phyloP scores from a whole-genome alignment of 495 filamentous ascomycete species.

The Neurospora terricola region DNA sequence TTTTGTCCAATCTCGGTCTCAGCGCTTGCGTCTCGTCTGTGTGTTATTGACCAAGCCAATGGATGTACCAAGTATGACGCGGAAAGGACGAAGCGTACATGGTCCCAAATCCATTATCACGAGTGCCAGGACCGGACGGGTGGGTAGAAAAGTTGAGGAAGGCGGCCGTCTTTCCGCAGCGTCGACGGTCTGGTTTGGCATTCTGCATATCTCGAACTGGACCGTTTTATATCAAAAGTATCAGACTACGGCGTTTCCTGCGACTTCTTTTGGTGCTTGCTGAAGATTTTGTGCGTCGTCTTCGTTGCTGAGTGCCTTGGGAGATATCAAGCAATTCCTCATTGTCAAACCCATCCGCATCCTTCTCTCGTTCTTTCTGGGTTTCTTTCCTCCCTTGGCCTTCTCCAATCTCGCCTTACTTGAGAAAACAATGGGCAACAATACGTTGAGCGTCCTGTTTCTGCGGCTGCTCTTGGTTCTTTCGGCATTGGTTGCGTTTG shows the following conservation, averaged over 20 bases:
- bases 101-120: background rate
- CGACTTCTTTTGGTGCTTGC: background rate
- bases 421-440: background rate
- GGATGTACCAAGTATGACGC: background rate
- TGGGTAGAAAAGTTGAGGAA: background rate
- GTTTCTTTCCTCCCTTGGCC: conserved; percentile 1
- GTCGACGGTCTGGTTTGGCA: background rate
- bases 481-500: background rate
- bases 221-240: background rate
- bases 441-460: background rate
- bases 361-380: background rate
- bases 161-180: background rate
- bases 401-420: background rate
- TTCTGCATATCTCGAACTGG: background rate
- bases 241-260: background rate
- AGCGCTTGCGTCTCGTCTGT: background rate
- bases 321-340: background rate
- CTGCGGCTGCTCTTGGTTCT: background rate
- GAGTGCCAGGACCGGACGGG: background rate
- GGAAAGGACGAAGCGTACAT: background rate
- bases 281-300: background rate
- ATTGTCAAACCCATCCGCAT: background rate
- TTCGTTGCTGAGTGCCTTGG: background rate
- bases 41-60: background rate
- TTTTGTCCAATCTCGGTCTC: background rate